Conservation (phyloP, 2,329 filamentous ascomycete species). For the Alternaria triticimaculans region DNA sequence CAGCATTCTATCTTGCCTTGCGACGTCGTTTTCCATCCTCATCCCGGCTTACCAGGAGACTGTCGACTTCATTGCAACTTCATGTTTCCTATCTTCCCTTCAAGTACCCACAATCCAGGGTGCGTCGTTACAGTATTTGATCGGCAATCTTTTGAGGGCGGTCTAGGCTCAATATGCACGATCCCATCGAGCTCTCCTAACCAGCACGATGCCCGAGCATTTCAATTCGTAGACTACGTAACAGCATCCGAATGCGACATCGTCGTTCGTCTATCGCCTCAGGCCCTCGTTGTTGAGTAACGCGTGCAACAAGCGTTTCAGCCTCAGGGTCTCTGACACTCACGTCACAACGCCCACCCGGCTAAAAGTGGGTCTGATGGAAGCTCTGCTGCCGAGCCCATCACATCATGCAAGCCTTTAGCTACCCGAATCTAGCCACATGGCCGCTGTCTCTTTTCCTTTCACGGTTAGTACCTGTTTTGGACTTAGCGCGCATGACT, state of each 20-base stretch:
- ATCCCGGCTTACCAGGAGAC: too few species aligned
- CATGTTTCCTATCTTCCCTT: background rate
- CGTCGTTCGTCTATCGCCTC: constrained; percentile 9
- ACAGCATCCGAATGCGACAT: background rate
- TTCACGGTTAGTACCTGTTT: constrained; percentile 9
- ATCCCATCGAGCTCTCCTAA: background rate
- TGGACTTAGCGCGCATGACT: constrained; percentile 9
- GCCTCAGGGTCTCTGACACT: constrained; percentile 31
- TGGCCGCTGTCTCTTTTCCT: background rate
- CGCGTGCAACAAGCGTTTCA: constrained; percentile 26
- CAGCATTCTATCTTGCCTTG: background rate
- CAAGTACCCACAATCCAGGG: background rate
- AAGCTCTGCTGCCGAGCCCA: constrained; percentile 11
- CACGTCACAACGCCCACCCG: constrained; percentile 14
- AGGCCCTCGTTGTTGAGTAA: constrained; percentile 1
- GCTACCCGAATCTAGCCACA: constrained; percentile 4
- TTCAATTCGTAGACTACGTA: background rate
- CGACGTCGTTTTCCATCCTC: background rate
- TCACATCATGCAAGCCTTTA: constrained; percentile 18
- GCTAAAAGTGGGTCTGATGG: constrained; percentile 15
- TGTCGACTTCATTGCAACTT: background rate
- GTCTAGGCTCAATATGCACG: background rate
- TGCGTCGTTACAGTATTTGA: background rate
- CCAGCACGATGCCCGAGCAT: background rate
- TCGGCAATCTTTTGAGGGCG: background rate